Evolutionary conservation across 352 stramenopile species (phyloP).

Genomic region (Pythium oligandrum): DNA sequence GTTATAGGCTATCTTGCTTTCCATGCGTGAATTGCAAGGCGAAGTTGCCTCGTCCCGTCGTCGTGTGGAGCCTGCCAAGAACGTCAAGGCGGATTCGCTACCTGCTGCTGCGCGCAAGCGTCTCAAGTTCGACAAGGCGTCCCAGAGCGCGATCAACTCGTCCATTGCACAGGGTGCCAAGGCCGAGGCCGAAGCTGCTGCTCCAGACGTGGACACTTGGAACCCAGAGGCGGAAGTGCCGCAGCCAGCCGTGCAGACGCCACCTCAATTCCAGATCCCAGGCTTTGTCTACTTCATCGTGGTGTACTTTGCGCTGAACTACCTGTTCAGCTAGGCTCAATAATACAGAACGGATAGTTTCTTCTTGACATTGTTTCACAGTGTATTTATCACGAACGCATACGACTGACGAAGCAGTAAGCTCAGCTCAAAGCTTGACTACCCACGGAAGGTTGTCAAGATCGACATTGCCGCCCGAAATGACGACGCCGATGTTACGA

Average conservation of each 20-base stretch:
- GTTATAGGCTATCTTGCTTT: slow-evolving; percentile 61
- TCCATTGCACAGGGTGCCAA: slow-evolving; percentile 6
- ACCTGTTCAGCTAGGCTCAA: slow-evolving; percentile 42
- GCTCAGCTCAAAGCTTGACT: background rate
- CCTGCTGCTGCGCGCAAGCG: slow-evolving; percentile 51
- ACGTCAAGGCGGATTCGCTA: slow-evolving; percentile 45
- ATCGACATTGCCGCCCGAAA: slow-evolving; percentile 64
- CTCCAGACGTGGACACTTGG: background rate
- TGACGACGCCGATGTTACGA: slow-evolving; percentile 51
- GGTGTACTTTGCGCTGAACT: slow-evolving; percentile 68
- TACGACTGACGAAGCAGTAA: background rate
- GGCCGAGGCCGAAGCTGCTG: slow-evolving; percentile 14
- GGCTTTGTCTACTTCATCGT: slow-evolving; percentile 62
- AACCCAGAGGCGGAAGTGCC: slow-evolving; percentile 38
- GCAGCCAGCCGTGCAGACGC: slow-evolving; percentile 42
- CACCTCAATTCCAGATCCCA: slow-evolving; percentile 45
- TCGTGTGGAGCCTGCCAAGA: slow-evolving; percentile 31
- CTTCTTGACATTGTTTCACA: slow-evolving; percentile 1
- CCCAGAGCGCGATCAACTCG: slow-evolving; percentile 9
- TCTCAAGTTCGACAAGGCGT: slow-evolving; percentile 58
- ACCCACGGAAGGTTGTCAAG: slow-evolving; percentile 55
- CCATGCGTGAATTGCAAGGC: slow-evolving; percentile 73
- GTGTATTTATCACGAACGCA: slow-evolving; percentile 3
- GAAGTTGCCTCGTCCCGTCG: slow-evolving; percentile 64
- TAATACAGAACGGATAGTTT: background rate